Conservation (phyloP, 176 grass and related monocot species). For the Zoysia pacifica region DNA sequence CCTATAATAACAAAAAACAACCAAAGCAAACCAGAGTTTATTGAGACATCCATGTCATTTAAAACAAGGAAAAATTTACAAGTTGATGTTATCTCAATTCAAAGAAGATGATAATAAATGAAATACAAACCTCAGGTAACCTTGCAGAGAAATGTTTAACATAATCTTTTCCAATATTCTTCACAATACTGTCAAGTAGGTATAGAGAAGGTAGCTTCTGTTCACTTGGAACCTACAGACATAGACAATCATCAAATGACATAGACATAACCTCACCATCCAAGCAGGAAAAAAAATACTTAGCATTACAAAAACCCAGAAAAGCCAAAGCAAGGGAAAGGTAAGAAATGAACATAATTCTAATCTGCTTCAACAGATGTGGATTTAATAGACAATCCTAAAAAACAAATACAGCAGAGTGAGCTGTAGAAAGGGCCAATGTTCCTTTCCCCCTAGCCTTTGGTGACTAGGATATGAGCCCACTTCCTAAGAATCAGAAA, state of each 20-base stretch:
- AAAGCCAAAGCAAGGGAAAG: slow-evolving; percentile 19
- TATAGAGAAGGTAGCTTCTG: slow-evolving; percentile 96
- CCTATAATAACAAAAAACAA: slow-evolving; percentile 46
- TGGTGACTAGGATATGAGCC: neutral
- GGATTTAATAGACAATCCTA: neutral
- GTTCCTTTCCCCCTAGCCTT: neutral
- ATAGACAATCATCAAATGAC: slow-evolving; percentile 40
- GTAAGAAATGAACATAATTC: neutral
- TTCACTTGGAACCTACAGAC: slow-evolving; percentile 78
- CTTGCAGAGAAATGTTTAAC: slow-evolving; percentile 84
- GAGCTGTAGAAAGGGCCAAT: neutral
- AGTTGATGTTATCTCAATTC: neutral
- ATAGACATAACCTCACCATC: slow-evolving; percentile 9
- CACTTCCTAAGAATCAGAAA: neutral
- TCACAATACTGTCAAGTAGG: slow-evolving; percentile 97
- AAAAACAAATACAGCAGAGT: too few species aligned
- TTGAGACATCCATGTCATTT: slow-evolving; percentile 22
- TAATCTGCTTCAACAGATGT: slow-evolving; percentile 19
- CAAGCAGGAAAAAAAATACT: slow-evolving; percentile 22
- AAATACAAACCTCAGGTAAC: slow-evolving; percentile 72
- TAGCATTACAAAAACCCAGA: neutral
- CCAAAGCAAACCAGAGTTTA: slow-evolving; percentile 25
- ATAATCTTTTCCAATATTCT: slow-evolving; percentile 98
- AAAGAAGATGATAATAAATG: neutral
- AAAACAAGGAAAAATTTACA: slow-evolving; percentile 8